Evolutionary conservation across 228 moss, liverwort and hornwort species (phyloP).

Genomic region (Sphagnum magellanicum): DNA sequence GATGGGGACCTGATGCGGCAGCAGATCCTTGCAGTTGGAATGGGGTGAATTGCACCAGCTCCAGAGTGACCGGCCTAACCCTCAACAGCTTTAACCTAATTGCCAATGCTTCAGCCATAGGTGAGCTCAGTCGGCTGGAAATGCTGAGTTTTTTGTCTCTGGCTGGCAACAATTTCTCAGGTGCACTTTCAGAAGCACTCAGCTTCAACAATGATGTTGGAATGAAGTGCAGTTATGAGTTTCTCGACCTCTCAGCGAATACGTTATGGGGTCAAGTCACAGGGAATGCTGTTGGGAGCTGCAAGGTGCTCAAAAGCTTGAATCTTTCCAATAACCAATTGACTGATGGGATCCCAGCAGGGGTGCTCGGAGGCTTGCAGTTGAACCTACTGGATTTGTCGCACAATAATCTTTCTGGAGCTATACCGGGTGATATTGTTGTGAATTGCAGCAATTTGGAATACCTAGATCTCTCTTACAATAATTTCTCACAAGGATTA

Average conservation of each 20-base stretch:
- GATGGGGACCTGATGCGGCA: background rate
- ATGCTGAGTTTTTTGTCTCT: slow-evolving; percentile 4
- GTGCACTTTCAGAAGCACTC: background rate
- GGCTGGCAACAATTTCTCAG: slow-evolving; percentile 6
- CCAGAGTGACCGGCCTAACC: slow-evolving; percentile 1
- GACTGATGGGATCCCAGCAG: background rate
- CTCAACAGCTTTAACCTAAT: background rate
- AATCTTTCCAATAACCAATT: slow-evolving; percentile 3
- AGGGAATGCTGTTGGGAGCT: background rate
- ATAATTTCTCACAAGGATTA: slow-evolving; percentile 19
- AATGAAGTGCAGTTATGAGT: background rate
- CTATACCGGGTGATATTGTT: slow-evolving; percentile 8
- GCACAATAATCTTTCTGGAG: slow-evolving; percentile 19
- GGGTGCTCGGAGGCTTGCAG: background rate
- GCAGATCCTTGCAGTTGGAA: slow-evolving; percentile 5
- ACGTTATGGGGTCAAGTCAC: background rate
- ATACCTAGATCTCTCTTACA: slow-evolving; percentile 13
- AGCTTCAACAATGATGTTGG: background rate
- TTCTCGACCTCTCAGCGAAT: slow-evolving; percentile 3
- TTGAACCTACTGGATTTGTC: slow-evolving; percentile 31
- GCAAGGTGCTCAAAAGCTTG: background rate
- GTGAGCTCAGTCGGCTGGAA: background rate
- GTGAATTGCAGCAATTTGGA: slow-evolving; percentile 19
- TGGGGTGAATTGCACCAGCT: slow-evolving; percentile 5
- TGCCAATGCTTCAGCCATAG: background rate